A percentile compares a stretch with the other conserved stretches of the same genome.
These are phyloP conservation scores for Metschnikowia cerradonensis DNA, from an alignment of 805 yeast genomes.

Conservation along the genomic window DNA sequence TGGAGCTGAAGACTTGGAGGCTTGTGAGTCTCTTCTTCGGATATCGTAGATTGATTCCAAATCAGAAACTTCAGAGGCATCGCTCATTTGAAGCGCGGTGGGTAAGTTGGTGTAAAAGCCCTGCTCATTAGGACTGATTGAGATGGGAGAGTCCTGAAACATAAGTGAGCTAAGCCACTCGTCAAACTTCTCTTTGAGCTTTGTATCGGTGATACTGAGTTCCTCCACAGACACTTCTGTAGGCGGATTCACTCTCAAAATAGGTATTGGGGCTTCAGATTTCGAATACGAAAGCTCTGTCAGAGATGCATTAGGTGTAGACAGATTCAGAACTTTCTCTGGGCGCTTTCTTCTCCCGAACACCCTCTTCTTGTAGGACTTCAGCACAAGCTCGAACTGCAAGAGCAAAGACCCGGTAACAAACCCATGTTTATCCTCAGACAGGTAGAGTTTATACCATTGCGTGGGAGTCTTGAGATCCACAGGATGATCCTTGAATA, in stretches of 20 bases:
- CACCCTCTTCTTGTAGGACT: slow-evolving; percentile 4
- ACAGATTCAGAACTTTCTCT: background rate
- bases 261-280: slow-evolving; percentile 4
- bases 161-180: slow-evolving; percentile 29
- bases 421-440: slow-evolving; percentile 34
- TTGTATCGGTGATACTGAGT: slow-evolving; percentile 2
- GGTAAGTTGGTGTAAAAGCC: slow-evolving; percentile 34
- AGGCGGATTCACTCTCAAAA: background rate
- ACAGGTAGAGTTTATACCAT: slow-evolving; percentile 46
- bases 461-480: slow-evolving; percentile 27
- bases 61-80: slow-evolving; percentile 27
- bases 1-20: background rate
- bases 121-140: slow-evolving; percentile 31
- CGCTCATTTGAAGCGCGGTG: slow-evolving; percentile 11
- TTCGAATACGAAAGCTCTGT: background rate
- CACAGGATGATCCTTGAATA: slow-evolving; percentile 20
- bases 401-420: slow-evolving; percentile 47
- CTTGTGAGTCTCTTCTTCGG: background rate
- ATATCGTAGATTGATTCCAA: slow-evolving; percentile 23
- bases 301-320: background rate
- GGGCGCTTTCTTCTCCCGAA: slow-evolving; percentile 5
- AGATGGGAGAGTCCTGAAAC: slow-evolving; percentile 15
- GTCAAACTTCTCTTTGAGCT: slow-evolving; percentile 13
- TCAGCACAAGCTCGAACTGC: slow-evolving; percentile 37
- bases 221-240: slow-evolving; percentile 7